Percentiles rank a stretch among this genome's conserved stretches.
These are phyloP conservation scores for Colletotrichum melonis DNA, from an alignment of 2,329 filamentous ascomycete genomes.

Conservation along the genomic window DNA sequence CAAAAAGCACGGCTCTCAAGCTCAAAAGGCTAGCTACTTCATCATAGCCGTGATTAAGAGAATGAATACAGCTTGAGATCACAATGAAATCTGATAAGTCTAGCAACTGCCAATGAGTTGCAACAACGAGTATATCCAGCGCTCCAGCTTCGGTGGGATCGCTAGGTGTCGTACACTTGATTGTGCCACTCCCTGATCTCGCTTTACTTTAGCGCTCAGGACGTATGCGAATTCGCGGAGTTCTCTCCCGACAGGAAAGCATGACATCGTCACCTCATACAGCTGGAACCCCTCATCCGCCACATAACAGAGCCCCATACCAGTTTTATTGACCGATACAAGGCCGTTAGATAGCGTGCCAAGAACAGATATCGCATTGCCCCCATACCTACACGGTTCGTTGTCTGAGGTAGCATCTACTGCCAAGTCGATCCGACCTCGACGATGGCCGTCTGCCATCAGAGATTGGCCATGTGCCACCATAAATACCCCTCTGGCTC, in stretches of 20 bases:
- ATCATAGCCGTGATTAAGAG: too few relatives aligned
- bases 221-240: not conserved
- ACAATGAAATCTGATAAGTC: too few relatives aligned
- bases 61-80: too few relatives aligned
- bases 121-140: not conserved
- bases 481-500: constrained; percentile 11
- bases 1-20: too few relatives aligned
- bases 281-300: not conserved
- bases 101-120: not conserved
- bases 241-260: not conserved
- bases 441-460: not conserved
- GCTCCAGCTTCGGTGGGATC: too few relatives aligned
- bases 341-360: constrained; percentile 21
- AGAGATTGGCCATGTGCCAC: not conserved
- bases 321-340: constrained; percentile 13
- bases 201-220: not conserved
- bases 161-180: not conserved
- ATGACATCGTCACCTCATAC: not conserved
- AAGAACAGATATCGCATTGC: not conserved
- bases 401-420: not conserved
- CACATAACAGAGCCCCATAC: not conserved
- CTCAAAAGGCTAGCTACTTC: too few relatives aligned
- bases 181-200: not conserved
- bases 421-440: not conserved
- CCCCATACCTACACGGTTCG: not conserved